Evolutionary conservation across 208 protist genomes (phyloP).

Genomic region (Trypanosoma mega): DNA sequence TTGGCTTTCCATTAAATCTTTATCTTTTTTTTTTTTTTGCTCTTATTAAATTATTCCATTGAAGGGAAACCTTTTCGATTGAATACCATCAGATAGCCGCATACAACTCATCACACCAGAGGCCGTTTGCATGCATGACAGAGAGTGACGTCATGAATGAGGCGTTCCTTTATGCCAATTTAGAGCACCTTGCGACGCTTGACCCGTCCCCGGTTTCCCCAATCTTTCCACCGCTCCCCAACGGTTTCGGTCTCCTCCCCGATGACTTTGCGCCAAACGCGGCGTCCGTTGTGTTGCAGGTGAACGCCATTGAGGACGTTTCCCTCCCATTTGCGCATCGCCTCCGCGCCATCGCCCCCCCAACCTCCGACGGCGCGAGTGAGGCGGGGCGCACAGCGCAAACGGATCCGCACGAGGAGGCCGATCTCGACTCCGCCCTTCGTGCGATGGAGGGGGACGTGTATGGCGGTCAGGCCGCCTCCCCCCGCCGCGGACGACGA

Average conservation of each 20-base stretch:
- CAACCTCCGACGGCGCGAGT: background rate
- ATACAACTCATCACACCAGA: background rate
- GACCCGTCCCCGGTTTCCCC: slow-evolving; percentile 10
- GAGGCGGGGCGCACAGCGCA: slow-evolving; percentile 2
- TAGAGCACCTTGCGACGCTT: slow-evolving; percentile 26
- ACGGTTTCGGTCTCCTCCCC: slow-evolving; percentile 19
- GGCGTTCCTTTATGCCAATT: slow-evolving; percentile 22
- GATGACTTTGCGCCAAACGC: slow-evolving; percentile 13
- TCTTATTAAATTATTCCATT: background rate
- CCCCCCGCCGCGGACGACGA: slow-evolving; percentile 23
- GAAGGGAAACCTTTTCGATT: background rate
- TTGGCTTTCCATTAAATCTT: background rate
- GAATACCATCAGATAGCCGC: background rate
- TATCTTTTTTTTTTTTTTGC: slow-evolving; percentile 4
- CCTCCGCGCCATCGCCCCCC: slow-evolving; percentile 35
- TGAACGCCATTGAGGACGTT: slow-evolving; percentile 57
- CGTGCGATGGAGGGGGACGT: slow-evolving; percentile 31
- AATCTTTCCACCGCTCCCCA: slow-evolving; percentile 15
- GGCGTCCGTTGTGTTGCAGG: slow-evolving; percentile 45
- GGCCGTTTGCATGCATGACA: too few species aligned
- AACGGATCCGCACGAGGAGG: slow-evolving; percentile 16
- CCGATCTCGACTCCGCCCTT: slow-evolving; percentile 29
- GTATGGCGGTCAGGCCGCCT: slow-evolving; percentile 33
- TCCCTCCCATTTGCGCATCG: slow-evolving; percentile 53
- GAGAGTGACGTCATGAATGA: too few species aligned